Evolutionary conservation across 1,139 yeast species (phyloP).

Genomic region (Pichia sp.): DNA sequence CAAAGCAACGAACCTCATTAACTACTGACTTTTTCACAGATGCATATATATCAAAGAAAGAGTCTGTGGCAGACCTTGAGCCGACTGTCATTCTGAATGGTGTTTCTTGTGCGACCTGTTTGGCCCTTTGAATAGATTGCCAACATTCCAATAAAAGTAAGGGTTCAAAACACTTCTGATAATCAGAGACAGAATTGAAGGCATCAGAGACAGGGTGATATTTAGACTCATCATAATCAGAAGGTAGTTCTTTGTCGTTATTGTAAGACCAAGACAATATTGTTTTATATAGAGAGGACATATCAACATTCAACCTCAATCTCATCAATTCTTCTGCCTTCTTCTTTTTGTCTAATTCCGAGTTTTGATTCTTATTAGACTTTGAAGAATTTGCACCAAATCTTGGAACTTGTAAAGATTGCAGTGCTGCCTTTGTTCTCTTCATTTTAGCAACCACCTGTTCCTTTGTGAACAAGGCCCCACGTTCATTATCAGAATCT

Average conservation of each 20-base stretch:
- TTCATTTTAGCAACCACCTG: slow-evolving; percentile 31
- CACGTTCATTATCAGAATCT: slow-evolving; percentile 24
- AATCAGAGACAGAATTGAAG: slow-evolving; percentile 58
- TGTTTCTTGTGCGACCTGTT: slow-evolving; percentile 54
- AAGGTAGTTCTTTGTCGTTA: slow-evolving; percentile 55
- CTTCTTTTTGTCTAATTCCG: slow-evolving; percentile 38
- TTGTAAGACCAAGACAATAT: slow-evolving; percentile 78
- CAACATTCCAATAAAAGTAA: slow-evolving; percentile 84
- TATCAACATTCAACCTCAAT: slow-evolving; percentile 68
- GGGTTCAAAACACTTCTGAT: slow-evolving; percentile 69
- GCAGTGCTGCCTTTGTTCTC: slow-evolving; percentile 25
- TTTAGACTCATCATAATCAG: slow-evolving; percentile 35
- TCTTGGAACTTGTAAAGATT: slow-evolving; percentile 25
- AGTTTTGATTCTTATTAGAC: slow-evolving; percentile 11
- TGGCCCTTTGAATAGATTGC: slow-evolving; percentile 80
- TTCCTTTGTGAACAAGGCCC: slow-evolving; percentile 29
- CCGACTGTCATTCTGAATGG: slow-evolving; percentile 74
- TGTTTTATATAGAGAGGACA: slow-evolving; percentile 67
- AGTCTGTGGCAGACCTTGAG: slow-evolving; percentile 76
- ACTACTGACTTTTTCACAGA: slow-evolving; percentile 55
- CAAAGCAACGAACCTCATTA: slow-evolving; percentile 47
- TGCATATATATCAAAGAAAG: slow-evolving; percentile 85
- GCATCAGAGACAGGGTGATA: slow-evolving; percentile 37
- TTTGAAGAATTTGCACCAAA: slow-evolving; percentile 4
- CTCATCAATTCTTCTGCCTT: slow-evolving; percentile 77